A percentile compares a stretch with the other conserved stretches of the same genome.
Evolutionary conservation across 2,329 filamentous ascomycete species (phyloP).

Genomic region (Apiospora marii): DNA sequence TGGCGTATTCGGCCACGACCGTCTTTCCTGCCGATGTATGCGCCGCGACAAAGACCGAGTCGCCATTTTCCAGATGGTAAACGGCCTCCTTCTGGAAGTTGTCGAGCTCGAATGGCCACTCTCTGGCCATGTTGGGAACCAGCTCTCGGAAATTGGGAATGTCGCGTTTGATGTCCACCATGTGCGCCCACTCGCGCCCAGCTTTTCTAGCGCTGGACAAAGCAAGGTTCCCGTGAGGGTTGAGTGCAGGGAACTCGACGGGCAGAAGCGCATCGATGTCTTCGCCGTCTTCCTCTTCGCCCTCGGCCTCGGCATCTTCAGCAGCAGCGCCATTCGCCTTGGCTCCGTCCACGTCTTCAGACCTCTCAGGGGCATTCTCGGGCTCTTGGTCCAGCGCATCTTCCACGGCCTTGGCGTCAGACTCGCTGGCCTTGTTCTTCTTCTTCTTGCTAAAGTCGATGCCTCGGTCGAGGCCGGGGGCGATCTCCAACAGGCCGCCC

Average conservation of each 20-base stretch:
- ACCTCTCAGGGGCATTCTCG: constrained; percentile 44
- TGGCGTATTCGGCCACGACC: constrained; percentile 97
- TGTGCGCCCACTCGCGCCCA: constrained; percentile 94
- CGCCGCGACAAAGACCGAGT: constrained; percentile 97
- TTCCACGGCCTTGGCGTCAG: constrained; percentile 68
- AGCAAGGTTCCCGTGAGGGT: constrained; percentile 80
- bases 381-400: constrained; percentile 59
- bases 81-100: constrained; percentile 99
- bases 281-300: constrained; percentile 57
- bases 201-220: constrained; percentile 75
- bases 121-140: constrained; percentile 93
- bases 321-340: constrained; percentile 32
- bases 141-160: constrained; percentile 94
- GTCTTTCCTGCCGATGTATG: constrained; percentile 99
- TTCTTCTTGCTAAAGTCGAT: constrained; percentile 73
- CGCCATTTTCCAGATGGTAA: constrained; percentile 94
- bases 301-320: constrained; percentile 41
- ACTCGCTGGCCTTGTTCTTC: constrained; percentile 62
- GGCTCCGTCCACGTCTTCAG: constrained; percentile 41
- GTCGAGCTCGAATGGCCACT: constrained; percentile 97
- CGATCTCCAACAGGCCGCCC: constrained; percentile 79
- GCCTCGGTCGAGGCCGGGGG: constrained; percentile 83
- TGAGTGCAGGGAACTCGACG: constrained; percentile 90
- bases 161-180: constrained; percentile 93
- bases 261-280: constrained; percentile 88